Conservation (phyloP, 768 basidiomycete genomes). For the Hemileccinum rubropunctum region DNA sequence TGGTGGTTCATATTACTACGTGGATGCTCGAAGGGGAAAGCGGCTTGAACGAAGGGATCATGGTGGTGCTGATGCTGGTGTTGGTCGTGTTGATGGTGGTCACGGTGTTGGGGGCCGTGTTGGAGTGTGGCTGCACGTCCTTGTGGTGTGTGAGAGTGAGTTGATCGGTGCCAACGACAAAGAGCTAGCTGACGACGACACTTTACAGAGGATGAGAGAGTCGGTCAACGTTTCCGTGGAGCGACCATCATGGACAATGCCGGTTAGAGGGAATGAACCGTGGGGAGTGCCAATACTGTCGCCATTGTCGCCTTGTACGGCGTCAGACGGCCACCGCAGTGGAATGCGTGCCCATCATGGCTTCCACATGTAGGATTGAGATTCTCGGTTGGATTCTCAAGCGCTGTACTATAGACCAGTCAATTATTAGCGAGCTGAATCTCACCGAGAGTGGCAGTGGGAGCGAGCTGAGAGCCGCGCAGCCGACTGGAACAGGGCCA, state of each 20-base stretch:
- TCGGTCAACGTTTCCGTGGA: too few relatives aligned
- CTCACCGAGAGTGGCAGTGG: slow-evolving; percentile 5
- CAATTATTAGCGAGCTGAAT: not conserved
- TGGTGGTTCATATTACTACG: slow-evolving; percentile 12
- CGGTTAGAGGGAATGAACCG: too few relatives aligned
- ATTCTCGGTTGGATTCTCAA: slow-evolving; percentile 2
- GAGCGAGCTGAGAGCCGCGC: slow-evolving; percentile 11
- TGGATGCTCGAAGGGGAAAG: slow-evolving; percentile 1
- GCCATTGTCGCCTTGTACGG: slow-evolving; percentile 5
- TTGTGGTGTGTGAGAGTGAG: slow-evolving; percentile 68
- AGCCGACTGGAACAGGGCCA: slow-evolving; percentile 4
- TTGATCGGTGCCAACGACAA: slow-evolving; percentile 14
- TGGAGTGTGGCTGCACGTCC: slow-evolving; percentile 56
- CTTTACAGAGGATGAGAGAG: slow-evolving; percentile 4
- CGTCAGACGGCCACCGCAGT: not conserved
- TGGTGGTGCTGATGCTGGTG: slow-evolving; percentile 46
- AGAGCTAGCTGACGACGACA: slow-evolving; percentile 2
- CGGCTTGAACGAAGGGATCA: slow-evolving; percentile 66
- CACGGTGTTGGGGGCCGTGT: slow-evolving; percentile 59
- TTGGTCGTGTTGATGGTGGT: slow-evolving; percentile 55
- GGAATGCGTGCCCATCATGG: slow-evolving; percentile 1
- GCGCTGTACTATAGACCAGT: too few relatives aligned
- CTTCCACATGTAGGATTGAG: slow-evolving; percentile 11
- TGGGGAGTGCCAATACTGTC: slow-evolving; percentile 2
- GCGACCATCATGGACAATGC: too few relatives aligned